phyloP scores from a whole-genome alignment of 805 yeast species.

The Kregervanrija delftensis region DNA sequence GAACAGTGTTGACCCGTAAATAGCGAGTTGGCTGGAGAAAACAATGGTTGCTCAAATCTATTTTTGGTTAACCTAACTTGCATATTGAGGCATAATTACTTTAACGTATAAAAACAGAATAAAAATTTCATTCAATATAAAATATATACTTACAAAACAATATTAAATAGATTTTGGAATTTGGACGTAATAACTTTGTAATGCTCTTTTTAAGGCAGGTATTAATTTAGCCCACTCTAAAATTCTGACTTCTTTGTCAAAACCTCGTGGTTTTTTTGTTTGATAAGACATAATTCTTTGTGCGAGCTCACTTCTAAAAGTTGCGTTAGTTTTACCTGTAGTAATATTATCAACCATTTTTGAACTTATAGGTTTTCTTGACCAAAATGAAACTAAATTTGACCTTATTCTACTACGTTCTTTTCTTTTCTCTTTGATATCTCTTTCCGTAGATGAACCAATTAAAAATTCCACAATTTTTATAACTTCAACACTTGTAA shows the following conservation, averaged over 20 bases:
- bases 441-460: slow-evolving; percentile 36
- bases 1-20: no score
- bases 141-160: no score
- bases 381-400: slow-evolving; percentile 63
- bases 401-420: slow-evolving; percentile 64
- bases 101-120: no score
- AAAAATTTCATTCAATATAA: no score
- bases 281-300: slow-evolving; percentile 61
- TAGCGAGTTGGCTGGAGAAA: no score
- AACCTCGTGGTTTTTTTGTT: slow-evolving; percentile 57
- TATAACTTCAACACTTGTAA: slow-evolving; percentile 62
- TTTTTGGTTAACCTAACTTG: no score
- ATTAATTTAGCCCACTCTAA: slow-evolving; percentile 52
- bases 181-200: slow-evolving; percentile 59
- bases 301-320: slow-evolving; percentile 48
- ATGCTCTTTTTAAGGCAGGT: slow-evolving; percentile 56
- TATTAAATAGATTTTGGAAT: neutral
- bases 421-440: slow-evolving; percentile 46
- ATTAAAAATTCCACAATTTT: slow-evolving; percentile 57
- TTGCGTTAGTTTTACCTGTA: slow-evolving; percentile 22
- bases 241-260: slow-evolving; percentile 61
- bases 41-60: no score
- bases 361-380: slow-evolving; percentile 42
- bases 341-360: neutral
- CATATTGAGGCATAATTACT: no score